Evolutionary conservation across 495 filamentous ascomycete genomes (phyloP).

Genomic region (Neurospora sublineolata): DNA sequence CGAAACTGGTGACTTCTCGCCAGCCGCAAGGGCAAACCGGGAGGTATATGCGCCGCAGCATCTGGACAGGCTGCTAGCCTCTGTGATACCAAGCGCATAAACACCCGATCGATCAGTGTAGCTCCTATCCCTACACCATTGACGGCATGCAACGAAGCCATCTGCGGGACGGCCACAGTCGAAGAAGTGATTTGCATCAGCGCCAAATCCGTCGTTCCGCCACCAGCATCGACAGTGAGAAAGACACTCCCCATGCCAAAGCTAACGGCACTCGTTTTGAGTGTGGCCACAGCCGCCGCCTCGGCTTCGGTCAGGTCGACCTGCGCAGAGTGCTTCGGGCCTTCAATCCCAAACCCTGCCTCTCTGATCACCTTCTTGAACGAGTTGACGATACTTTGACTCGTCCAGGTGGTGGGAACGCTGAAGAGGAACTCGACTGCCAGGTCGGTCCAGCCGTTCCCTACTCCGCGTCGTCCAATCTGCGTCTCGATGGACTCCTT

Average conservation of each 20-base stretch:
- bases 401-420: constrained; percentile 58
- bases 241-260: constrained; percentile 23
- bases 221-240: constrained; percentile 26
- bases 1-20: constrained; percentile 22
- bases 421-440: constrained; percentile 55
- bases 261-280: constrained; percentile 22
- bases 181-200: constrained; percentile 24
- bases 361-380: constrained; percentile 38
- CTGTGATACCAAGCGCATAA: constrained; percentile 18
- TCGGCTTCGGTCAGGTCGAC: constrained; percentile 61
- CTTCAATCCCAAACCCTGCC: constrained; percentile 41
- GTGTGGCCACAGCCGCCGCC: constrained; percentile 47
- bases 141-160: constrained; percentile 26
- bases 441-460: constrained; percentile 32
- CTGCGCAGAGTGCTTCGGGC: constrained; percentile 32
- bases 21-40: constrained; percentile 16
- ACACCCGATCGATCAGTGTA: constrained; percentile 26
- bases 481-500: constrained; percentile 33
- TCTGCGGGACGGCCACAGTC: constrained; percentile 16
- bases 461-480: constrained; percentile 22
- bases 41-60: constrained; percentile 14
- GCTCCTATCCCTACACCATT: constrained; percentile 28
- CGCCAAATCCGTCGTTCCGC: constrained; percentile 28
- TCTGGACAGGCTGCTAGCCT: constrained; percentile 19
- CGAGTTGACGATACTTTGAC: constrained; percentile 43